Conservation (phyloP, 2,329 filamentous ascomycete genomes). For the Aspergillus sp. region DNA sequence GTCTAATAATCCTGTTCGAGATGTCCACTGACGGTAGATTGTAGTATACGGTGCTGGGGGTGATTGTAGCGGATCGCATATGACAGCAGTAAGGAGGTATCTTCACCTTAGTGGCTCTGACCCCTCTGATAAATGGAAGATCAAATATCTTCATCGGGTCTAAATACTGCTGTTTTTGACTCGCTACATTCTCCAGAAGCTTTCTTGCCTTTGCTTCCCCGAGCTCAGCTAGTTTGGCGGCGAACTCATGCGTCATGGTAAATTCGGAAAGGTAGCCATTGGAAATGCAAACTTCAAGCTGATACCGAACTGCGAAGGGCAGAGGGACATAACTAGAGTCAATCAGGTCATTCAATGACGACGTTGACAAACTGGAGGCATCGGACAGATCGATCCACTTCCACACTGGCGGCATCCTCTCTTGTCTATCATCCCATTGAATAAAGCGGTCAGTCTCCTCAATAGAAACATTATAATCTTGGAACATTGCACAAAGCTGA, state of each 20-base stretch:
- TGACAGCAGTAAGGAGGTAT: constrained; percentile 73
- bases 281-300: constrained; percentile 91
- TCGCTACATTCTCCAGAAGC: constrained; percentile 73
- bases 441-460: constrained; percentile 47
- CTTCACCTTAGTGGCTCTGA: constrained; percentile 45
- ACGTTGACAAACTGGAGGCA: constrained; percentile 20
- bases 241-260: constrained; percentile 67
- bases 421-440: constrained; percentile 28
- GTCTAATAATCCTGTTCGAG: constrained; percentile 81
- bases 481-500: constrained; percentile 57
- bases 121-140: constrained; percentile 46
- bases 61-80: constrained; percentile 75
- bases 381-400: constrained; percentile 41
- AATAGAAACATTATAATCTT: constrained; percentile 71
- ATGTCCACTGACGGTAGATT: constrained; percentile 77
- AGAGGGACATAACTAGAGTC: constrained; percentile 48
- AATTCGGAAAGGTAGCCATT: constrained; percentile 74
- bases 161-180: constrained; percentile 62
- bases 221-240: constrained; percentile 60
- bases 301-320: constrained; percentile 76
- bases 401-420: constrained; percentile 36
- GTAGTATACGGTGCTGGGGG: constrained; percentile 79
- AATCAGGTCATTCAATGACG: constrained; percentile 38
- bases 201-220: constrained; percentile 58
- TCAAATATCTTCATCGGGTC: constrained; percentile 75